Percentiles rank a stretch among this genome's conserved stretches.
These are phyloP conservation scores for Corylus heterophylla DNA, from an alignment of 306 rosid genomes.

Conservation along the genomic window DNA sequence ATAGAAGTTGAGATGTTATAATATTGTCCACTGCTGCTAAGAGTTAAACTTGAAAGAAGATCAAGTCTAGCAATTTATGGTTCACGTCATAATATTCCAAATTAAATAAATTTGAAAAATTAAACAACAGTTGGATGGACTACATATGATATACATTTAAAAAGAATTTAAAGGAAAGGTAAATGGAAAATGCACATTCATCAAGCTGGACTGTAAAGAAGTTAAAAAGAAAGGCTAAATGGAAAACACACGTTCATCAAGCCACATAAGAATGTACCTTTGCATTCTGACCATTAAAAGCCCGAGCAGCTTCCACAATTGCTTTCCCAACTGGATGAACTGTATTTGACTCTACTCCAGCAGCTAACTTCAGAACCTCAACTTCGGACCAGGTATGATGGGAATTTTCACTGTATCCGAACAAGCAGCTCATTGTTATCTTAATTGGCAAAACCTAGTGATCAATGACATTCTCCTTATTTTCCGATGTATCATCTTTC, in stretches of 20 bases:
- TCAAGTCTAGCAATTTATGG: neutral
- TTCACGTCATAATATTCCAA: neutral
- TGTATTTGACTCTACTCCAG: slow-evolving; percentile 91
- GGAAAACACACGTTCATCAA: slow-evolving; percentile 20
- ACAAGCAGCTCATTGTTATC: slow-evolving; percentile 17
- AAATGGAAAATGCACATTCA: neutral
- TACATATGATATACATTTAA: neutral
- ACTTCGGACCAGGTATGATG: slow-evolving; percentile 56
- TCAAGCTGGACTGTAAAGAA: slow-evolving; percentile 1
- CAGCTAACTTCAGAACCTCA: slow-evolving; percentile 83
- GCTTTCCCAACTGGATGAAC: slow-evolving; percentile 95
- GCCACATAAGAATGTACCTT: slow-evolving; percentile 50
- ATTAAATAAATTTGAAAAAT: neutral
- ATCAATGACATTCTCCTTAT: neutral
- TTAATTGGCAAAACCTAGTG: slow-evolving; percentile 21
- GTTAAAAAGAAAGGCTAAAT: neutral
- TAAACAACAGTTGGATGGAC: neutral
- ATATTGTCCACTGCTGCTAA: neutral
- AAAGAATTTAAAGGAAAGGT: neutral
- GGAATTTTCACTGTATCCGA: slow-evolving; percentile 47
- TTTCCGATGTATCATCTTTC: neutral
- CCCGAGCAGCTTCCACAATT: slow-evolving; percentile 83
- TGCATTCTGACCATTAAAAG: slow-evolving; percentile 48
- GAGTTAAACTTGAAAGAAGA: neutral
- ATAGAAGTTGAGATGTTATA: neutral